Conservation (phyloP, 768 basidiomycete genomes). For the Dentipellis sp. region DNA sequence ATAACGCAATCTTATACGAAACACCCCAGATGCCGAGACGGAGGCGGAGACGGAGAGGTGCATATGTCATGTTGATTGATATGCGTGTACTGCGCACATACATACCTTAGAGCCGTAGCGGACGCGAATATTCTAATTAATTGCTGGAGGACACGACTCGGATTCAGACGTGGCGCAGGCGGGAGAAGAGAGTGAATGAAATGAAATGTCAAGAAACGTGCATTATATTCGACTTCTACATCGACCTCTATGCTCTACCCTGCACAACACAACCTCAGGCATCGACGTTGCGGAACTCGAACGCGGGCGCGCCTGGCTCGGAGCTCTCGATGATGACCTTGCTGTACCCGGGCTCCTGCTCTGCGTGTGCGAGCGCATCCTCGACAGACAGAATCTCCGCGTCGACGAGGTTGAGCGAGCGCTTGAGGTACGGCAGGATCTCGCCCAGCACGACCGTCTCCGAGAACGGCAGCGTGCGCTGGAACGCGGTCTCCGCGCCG, state of each 20-base stretch:
- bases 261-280: too few relatives aligned
- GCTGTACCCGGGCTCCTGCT: constrained; percentile 47
- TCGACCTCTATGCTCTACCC: too few relatives aligned
- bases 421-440: constrained; percentile 74
- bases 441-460: constrained; percentile 66
- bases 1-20: too few relatives aligned
- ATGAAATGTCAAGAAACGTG: background rate
- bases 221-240: background rate
- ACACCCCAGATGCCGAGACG: too few relatives aligned
- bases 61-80: too few relatives aligned
- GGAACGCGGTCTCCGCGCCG: constrained; percentile 70
- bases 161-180: background rate
- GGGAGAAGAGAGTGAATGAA: background rate
- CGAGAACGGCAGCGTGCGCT: constrained; percentile 74
- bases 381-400: constrained; percentile 65
- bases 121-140: background rate
- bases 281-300: constrained; percentile 76
- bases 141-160: background rate
- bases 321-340: constrained; percentile 70
- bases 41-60: too few relatives aligned
- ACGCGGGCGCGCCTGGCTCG: constrained; percentile 80
- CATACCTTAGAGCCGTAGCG: background rate
- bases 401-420: constrained; percentile 58
- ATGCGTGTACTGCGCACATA: background rate
- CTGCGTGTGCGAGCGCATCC: constrained; percentile 45